These are phyloP conservation scores for Kodamaea ohmeri DNA, from an alignment of 1,139 yeast genomes.

Conservation along the genomic window DNA sequence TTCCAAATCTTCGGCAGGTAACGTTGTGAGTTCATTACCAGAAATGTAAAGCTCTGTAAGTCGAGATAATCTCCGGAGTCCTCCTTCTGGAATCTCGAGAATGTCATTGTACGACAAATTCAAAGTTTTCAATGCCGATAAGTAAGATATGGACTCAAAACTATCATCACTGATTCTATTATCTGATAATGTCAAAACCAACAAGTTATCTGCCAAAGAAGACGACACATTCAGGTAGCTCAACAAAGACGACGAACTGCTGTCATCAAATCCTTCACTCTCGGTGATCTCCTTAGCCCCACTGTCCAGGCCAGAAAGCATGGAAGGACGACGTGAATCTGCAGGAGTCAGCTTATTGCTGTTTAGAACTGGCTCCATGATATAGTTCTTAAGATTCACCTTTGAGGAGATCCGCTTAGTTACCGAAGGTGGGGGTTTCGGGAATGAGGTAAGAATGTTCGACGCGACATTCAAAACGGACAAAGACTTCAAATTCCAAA, in stretches of 20 bases:
- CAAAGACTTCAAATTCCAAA: conserved; percentile 63
- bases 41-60: conserved; percentile 73
- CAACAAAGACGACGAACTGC: conserved; percentile 11
- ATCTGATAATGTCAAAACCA: conserved; percentile 68
- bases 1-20: conserved; percentile 86
- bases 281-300: not conserved
- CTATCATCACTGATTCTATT: conserved; percentile 79
- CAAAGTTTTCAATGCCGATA: conserved; percentile 58
- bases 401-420: conserved; percentile 38
- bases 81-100: conserved; percentile 75
- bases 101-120: conserved; percentile 84
- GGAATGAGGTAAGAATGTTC: conserved; percentile 67
- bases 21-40: conserved; percentile 74
- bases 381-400: conserved; percentile 21
- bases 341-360: conserved; percentile 8
- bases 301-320: conserved; percentile 8
- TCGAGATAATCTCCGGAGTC: conserved; percentile 54
- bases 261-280: conserved; percentile 8
- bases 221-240: conserved; percentile 13
- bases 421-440: conserved; percentile 49
- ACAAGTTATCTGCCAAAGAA: conserved; percentile 51
- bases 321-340: conserved; percentile 15
- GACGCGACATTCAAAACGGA: conserved; percentile 73
- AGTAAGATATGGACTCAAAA: conserved; percentile 64
- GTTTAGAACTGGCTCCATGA: conserved; percentile 4